These are phyloP conservation scores for Sugiyamaella xylanicola DNA, from an alignment of 1,139 yeast species.

Conservation along the genomic window DNA sequence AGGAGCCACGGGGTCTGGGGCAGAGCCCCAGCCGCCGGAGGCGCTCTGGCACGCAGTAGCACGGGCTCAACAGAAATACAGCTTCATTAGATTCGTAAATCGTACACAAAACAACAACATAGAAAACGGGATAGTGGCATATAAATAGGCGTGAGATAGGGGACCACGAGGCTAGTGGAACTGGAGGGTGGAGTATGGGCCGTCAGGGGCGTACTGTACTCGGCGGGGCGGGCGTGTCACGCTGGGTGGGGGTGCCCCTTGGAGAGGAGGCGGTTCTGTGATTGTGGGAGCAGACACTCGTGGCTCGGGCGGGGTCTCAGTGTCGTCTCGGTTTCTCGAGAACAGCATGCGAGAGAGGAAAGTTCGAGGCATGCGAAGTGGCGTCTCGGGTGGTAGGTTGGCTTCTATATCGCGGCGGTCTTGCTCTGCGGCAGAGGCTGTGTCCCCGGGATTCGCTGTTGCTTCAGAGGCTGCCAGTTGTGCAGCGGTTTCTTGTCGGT, in stretches of 20 bases:
- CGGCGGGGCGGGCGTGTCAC: slow-evolving; percentile 4
- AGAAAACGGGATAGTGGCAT: background rate
- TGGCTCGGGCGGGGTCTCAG: background rate
- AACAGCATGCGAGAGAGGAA: slow-evolving; percentile 9
- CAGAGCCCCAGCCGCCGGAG: background rate
- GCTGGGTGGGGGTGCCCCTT: slow-evolving; percentile 11
- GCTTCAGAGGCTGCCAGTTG: slow-evolving; percentile 10
- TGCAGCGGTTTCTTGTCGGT: slow-evolving; percentile 16
- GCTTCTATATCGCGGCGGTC: slow-evolving; percentile 17
- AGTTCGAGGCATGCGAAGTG: slow-evolving; percentile 10
- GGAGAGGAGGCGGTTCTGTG: slow-evolving; percentile 3
- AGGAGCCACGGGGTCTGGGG: slow-evolving; percentile 5
- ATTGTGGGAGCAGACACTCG: background rate
- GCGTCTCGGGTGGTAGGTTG: slow-evolving; percentile 4
- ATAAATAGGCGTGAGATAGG: background rate
- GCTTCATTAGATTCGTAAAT: slow-evolving; percentile 19
- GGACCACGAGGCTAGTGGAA: background rate
- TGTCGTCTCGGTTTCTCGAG: background rate
- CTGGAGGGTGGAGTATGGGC: slow-evolving; percentile 1
- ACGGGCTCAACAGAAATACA: background rate
- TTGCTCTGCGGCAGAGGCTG: slow-evolving; percentile 1
- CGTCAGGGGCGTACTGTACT: slow-evolving; percentile 12
- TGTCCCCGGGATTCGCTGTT: background rate
- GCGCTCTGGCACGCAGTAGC: background rate
- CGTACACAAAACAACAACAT: slow-evolving; percentile 16